Base-by-base conservation (phyloP, 2,329 filamentous ascomycete species). In the Penicillium decumbens region DNA sequence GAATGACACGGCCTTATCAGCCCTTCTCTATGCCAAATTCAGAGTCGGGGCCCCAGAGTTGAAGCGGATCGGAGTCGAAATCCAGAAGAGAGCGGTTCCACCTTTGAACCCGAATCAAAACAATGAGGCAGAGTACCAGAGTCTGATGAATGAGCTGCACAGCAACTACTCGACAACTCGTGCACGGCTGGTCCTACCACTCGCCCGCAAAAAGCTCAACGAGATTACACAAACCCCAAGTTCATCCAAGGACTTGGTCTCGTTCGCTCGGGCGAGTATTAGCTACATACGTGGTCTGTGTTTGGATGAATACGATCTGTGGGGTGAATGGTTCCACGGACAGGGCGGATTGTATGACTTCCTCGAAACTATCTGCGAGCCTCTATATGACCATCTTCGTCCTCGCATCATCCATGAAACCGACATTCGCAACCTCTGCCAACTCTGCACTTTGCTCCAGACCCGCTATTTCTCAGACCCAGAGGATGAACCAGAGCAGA, bases 1-100 rank as follows among this genome's bases (percentile, higher is more conserved):
- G 37, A 88, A 85, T 54, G 84, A 88, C 54, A 86, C 84, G 1
- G 85, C 84, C 1, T 82, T 87, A 72, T 87, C 85, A 20, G 82
- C 85, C 8, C 69, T 88, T 7, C 70, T 88, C 1, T 88, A 88
- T 60, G 83, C 85, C 18, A 88, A 87, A 57, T 88, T 87, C 54
- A 76, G 83, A 24, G 80, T 85, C 23, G 81, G 80, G 39, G 84
- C 84, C 2, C 76, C 80, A 3, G 81, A 85, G 55, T 68, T 88
- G 46, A 84, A 87, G 65, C 76, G 78, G 46, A 76, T 88, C 37
- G 84, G 84, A 7, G 67, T 84, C 20, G 82, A 86, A 60, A 85
- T 86, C 32, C 83, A 86, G 58, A 85, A 85, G 64, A 74, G 83
- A 59, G 82, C 81, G 9, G 78, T 82, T 1, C 71, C 79, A 13